phyloP scores from a whole-genome alignment of 139 green algal species.

The Closterium sp. region DNA sequence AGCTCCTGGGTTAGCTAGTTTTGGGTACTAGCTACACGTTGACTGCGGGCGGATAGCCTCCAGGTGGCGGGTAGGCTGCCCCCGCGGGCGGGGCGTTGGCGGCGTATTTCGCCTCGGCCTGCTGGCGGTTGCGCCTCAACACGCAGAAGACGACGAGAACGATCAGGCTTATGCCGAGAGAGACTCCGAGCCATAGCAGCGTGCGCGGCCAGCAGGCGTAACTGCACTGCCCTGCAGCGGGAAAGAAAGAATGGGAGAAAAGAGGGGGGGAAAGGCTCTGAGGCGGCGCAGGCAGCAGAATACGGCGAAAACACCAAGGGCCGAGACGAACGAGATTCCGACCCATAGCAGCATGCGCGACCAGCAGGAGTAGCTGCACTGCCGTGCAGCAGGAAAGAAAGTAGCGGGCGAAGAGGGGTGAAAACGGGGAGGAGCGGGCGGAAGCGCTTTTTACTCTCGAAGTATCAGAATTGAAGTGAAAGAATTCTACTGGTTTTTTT shows the following conservation, averaged over 20 bases:
- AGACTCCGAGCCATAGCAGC: not conserved
- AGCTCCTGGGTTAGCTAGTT: too few species aligned
- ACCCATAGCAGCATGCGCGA: too few species aligned
- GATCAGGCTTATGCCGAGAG: not conserved
- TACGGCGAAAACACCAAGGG: too few species aligned
- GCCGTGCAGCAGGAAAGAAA: too few species aligned
- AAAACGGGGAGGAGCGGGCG: not conserved
- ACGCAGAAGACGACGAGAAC: not conserved
- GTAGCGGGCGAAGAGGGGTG: too few species aligned
- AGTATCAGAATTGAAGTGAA: not conserved
- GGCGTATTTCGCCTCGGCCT: not conserved
- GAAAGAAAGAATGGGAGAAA: too few species aligned
- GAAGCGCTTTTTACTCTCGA: not conserved
- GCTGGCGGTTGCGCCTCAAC: not conserved
- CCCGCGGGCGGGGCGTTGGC: not conserved
- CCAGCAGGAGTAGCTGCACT: too few species aligned
- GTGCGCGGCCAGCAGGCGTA: not conserved
- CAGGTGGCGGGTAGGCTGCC: not conserved
- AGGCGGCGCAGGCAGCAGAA: too few species aligned
- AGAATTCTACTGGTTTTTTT: not conserved
- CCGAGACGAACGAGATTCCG: too few species aligned
- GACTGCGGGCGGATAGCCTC: not conserved
- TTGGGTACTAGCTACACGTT: not conserved
- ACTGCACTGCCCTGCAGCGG: not conserved
- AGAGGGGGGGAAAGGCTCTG: too few species aligned